Conservation (phyloP, 495 filamentous ascomycete genomes). For the Penicillium riverlandense region DNA sequence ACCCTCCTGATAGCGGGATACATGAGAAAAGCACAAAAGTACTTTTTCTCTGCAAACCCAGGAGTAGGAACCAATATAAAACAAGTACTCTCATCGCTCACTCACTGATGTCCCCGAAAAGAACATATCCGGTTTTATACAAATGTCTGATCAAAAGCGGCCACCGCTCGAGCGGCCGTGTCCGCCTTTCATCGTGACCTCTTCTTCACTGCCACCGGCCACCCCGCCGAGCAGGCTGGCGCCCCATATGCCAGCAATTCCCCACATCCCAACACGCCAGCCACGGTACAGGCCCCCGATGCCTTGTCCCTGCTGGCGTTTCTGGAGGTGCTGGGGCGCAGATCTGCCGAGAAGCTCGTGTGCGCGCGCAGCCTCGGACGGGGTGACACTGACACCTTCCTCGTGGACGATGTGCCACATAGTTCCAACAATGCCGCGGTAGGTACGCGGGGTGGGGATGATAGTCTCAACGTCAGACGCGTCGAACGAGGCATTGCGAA, state of each 20-base stretch:
- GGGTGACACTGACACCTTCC: slow-evolving; percentile 52
- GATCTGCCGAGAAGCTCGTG: slow-evolving; percentile 27
- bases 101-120: too few species aligned
- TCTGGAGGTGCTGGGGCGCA: slow-evolving; percentile 24
- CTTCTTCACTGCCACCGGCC: slow-evolving; percentile 26
- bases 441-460: slow-evolving; percentile 54
- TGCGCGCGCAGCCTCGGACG: slow-evolving; percentile 27
- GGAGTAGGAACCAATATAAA: too few species aligned
- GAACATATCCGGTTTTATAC: too few species aligned
- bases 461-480: slow-evolving; percentile 58
- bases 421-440: slow-evolving; percentile 75
- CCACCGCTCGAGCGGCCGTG: slow-evolving; percentile 25
- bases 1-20: too few species aligned
- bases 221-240: slow-evolving; percentile 52
- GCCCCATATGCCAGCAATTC: slow-evolving; percentile 82
- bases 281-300: slow-evolving; percentile 81
- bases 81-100: too few species aligned
- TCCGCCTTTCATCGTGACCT: slow-evolving; percentile 22
- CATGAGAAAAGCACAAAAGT: background rate
- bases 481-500: slow-evolving; percentile 29
- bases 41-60: too few species aligned
- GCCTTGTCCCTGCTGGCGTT: slow-evolving; percentile 64
- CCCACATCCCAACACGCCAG: slow-evolving; percentile 96
- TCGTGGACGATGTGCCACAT: slow-evolving; percentile 83
- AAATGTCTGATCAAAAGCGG: slow-evolving; percentile 18